Evolutionary conservation across 208 protist genomes (phyloP).

Genomic region (Leishmania mexicana): DNA sequence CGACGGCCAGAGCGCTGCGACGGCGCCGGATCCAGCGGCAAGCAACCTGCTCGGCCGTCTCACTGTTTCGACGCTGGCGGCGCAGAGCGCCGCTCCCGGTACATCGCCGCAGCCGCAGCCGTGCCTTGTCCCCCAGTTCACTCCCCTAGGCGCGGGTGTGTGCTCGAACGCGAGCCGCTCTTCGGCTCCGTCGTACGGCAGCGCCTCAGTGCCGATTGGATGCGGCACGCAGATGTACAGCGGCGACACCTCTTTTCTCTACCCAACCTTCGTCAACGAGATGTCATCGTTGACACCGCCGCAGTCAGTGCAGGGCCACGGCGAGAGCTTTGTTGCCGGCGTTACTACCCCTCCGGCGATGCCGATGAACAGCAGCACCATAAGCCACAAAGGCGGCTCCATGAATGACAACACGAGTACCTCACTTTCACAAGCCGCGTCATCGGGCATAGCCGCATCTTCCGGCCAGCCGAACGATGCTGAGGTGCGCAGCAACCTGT

Average conservation of each 20-base stretch:
- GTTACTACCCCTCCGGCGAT: conserved; percentile 4
- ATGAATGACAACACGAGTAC: background rate
- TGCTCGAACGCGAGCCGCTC: conserved; percentile 15
- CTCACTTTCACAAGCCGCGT: background rate
- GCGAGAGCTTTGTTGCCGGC: background rate
- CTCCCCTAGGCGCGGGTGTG: background rate
- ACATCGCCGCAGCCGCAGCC: background rate
- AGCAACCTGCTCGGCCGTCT: conserved; percentile 1
- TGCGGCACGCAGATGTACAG: conserved; percentile 18
- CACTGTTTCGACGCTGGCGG: conserved; percentile 3
- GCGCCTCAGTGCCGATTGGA: background rate
- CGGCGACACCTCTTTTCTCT: conserved; percentile 19
- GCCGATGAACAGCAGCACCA: background rate
- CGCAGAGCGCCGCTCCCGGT: background rate
- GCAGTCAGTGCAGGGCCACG: background rate
- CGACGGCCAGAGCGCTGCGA: background rate
- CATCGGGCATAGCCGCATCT: background rate
- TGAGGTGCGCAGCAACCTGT: conserved; percentile 77
- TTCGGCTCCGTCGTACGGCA: conserved; percentile 12
- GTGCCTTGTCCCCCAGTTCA: background rate
- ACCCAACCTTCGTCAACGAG: conserved; percentile 18
- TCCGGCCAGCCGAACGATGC: conserved; percentile 28
- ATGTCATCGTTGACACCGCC: background rate
- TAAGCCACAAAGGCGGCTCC: background rate
- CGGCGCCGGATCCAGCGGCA: background rate